Conservation (phyloP, 1,284 basidiomycete genomes). For the Ceratobasidium papillatum region DNA sequence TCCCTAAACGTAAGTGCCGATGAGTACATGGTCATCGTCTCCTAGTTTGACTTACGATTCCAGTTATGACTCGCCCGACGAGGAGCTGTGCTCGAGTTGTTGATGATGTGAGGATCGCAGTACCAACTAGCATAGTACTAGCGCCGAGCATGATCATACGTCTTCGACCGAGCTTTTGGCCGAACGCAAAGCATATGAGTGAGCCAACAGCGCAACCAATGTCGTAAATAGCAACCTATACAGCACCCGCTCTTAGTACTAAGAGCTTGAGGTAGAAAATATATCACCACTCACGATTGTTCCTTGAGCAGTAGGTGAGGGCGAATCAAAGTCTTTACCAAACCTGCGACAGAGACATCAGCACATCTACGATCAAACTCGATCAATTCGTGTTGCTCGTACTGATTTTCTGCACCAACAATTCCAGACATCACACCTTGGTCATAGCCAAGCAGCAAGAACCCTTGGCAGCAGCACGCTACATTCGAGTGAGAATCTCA, state of each 20-base stretch:
- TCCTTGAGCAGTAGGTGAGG: conserved; percentile 55
- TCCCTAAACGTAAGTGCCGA: background rate
- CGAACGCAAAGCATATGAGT: conserved; percentile 22
- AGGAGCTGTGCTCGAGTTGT: conserved; percentile 34
- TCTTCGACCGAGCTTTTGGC: conserved; percentile 26
- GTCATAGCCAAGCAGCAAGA: conserved; percentile 59
- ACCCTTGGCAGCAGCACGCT: conserved; percentile 59
- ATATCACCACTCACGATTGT: conserved; percentile 55
- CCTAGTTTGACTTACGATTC: conserved; percentile 5
- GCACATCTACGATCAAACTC: too few relatives aligned
- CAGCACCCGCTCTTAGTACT: too few relatives aligned
- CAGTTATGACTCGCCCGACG: conserved; percentile 24
- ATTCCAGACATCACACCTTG: conserved; percentile 62
- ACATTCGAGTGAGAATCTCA: background rate
- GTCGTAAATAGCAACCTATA: conserved; percentile 49
- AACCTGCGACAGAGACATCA: conserved; percentile 49
- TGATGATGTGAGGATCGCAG: conserved; percentile 26
- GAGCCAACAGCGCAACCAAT: conserved; percentile 38
- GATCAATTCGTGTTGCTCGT: background rate
- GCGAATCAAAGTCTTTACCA: conserved; percentile 55
- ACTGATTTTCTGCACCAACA: conserved; percentile 47
- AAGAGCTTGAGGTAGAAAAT: too few relatives aligned
- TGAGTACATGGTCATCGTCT: background rate
- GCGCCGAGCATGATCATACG: conserved; percentile 40
- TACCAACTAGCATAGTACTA: conserved; percentile 26